Evolutionary conservation across 108 stramenopile genomes (phyloP), one percentile per base, ranked within the genome.

Genomic region (Cylindrotheca fusiformis): DNA sequence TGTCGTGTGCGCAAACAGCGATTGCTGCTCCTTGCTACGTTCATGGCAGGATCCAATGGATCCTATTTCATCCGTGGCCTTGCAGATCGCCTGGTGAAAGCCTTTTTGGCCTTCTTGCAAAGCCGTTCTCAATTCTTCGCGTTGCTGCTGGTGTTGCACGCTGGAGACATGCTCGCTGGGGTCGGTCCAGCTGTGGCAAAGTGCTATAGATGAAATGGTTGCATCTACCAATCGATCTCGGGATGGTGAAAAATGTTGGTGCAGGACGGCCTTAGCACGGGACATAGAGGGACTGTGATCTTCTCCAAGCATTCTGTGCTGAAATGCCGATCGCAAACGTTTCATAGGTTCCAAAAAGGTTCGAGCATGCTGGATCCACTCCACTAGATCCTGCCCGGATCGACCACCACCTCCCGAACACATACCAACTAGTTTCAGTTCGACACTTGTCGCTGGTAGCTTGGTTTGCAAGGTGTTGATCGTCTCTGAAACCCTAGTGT

Each of bases 211-310:
- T 17, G 36, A 20, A 4, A 45, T 17, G 41, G 46, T 60, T 18
- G 59, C 59, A 50, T 60, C 36, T 18, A 60, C 32, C 59, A 60
- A 24, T 18, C 59, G 59, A 17, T 60, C 59, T 18, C 59, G 59
- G 23, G 3, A 45, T 4, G 32, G 36, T 46, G 48, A 20, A 41
- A 60, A 46, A 10, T 60, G 22, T 17, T 3, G n/a, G 46, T 60
- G 41, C 41, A 46, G 14, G 18, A 25, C 36, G 4, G 17, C 48
- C 59, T 60, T 60, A 14, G 59, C 32, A 10, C 8, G 27, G 5
- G 14, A 18, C 21, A 60, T n/a, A 6, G 48, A 4, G 4, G 32
- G 59, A 25, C 48, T 49, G 59, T 36, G n/a, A 4, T 60, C 59
- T 45, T 60, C 59, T 23, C 59, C 59, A 5, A 60, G 41, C 6